These are phyloP conservation scores for Puccinia polysora DNA, from an alignment of 1,284 basidiomycete species.

Conservation along the genomic window DNA sequence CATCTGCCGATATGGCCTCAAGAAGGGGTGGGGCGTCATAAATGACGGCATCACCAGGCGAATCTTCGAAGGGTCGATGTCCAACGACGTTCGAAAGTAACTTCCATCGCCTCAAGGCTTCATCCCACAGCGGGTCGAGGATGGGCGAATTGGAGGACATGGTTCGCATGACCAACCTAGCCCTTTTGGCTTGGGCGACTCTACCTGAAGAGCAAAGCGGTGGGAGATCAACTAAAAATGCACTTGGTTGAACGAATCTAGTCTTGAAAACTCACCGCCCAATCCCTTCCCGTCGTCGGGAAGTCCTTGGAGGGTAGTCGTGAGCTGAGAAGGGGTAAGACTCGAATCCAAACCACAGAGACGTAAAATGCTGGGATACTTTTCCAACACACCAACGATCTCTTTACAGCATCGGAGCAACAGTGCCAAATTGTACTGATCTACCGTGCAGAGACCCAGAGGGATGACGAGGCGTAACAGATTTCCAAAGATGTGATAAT, in stretches of 20 bases:
- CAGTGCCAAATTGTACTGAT: slow-evolving; percentile 38
- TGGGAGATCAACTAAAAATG: not conserved
- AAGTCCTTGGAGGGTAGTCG: slow-evolving; percentile 33
- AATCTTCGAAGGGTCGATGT: slow-evolving; percentile 41
- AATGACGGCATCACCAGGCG: slow-evolving; percentile 13
- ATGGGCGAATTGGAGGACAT: slow-evolving; percentile 31
- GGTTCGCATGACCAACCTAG: slow-evolving; percentile 39
- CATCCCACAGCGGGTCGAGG: slow-evolving; percentile 35
- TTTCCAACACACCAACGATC: slow-evolving; percentile 36
- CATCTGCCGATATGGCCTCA: slow-evolving; percentile 34
- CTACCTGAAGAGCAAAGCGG: slow-evolving; percentile 12
- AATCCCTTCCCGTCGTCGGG: slow-evolving; percentile 43
- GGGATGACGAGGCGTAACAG: slow-evolving; percentile 33
- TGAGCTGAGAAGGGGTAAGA: slow-evolving; percentile 23
- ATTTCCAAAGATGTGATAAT: slow-evolving; percentile 37
- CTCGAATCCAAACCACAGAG: slow-evolving; percentile 29
- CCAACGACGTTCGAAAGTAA: slow-evolving; percentile 28
- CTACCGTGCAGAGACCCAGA: slow-evolving; percentile 41
- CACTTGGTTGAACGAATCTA: not conserved
- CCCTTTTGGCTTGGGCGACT: slow-evolving; percentile 42
- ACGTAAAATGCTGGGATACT: slow-evolving; percentile 22
- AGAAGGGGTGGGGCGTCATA: slow-evolving; percentile 10
- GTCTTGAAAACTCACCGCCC: slow-evolving; percentile 11
- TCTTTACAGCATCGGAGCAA: slow-evolving; percentile 41
- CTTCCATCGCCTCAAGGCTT: slow-evolving; percentile 41